These are phyloP conservation scores for Astrothelium subdiscretum DNA, from an alignment of 495 filamentous ascomycete species.

Conservation along the genomic window DNA sequence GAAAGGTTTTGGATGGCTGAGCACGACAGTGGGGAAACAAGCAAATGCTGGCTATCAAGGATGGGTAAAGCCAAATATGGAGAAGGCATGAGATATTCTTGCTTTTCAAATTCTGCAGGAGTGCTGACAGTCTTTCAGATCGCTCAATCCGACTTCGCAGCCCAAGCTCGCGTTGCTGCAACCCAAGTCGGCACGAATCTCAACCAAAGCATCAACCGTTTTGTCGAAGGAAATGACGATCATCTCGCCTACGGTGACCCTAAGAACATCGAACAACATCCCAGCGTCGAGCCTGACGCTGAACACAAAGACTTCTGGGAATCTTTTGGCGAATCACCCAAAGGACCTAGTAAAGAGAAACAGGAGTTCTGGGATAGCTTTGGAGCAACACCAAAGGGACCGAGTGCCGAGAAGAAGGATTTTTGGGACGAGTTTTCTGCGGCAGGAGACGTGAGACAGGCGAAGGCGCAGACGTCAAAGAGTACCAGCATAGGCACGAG, in stretches of 20 bases:
- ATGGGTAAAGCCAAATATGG: slow-evolving; percentile 82
- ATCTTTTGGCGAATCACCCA: background rate
- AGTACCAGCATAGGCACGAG: slow-evolving; percentile 50
- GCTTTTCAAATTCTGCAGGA: background rate
- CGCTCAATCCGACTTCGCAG: slow-evolving; percentile 76
- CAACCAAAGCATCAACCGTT: slow-evolving; percentile 60
- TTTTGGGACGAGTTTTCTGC: slow-evolving; percentile 63
- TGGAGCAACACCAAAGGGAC: slow-evolving; percentile 22
- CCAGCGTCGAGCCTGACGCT: background rate
- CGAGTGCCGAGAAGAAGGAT: slow-evolving; percentile 26
- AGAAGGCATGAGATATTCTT: slow-evolving; percentile 46
- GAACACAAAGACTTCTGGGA: background rate
- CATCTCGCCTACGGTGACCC: slow-evolving; percentile 1
- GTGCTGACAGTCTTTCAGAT: slow-evolving; percentile 37
- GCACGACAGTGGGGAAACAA: slow-evolving; percentile 68
- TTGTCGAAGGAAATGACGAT: slow-evolving; percentile 58
- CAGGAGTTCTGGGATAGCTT: slow-evolving; percentile 55
- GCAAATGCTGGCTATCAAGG: slow-evolving; percentile 82
- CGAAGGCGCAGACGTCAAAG: slow-evolving; percentile 12
- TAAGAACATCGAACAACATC: background rate
- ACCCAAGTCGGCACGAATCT: slow-evolving; percentile 50
- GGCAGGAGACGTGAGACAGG: slow-evolving; percentile 14
- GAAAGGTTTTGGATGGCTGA: slow-evolving; percentile 92
- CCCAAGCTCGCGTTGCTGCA: slow-evolving; percentile 65
- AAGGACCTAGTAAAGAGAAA: slow-evolving; percentile 46